Evolutionary conservation across 2,329 filamentous ascomycete species (phyloP), one percentile per base, ranked within the genome.

Genomic region (Ceratocystis variospora): DNA sequence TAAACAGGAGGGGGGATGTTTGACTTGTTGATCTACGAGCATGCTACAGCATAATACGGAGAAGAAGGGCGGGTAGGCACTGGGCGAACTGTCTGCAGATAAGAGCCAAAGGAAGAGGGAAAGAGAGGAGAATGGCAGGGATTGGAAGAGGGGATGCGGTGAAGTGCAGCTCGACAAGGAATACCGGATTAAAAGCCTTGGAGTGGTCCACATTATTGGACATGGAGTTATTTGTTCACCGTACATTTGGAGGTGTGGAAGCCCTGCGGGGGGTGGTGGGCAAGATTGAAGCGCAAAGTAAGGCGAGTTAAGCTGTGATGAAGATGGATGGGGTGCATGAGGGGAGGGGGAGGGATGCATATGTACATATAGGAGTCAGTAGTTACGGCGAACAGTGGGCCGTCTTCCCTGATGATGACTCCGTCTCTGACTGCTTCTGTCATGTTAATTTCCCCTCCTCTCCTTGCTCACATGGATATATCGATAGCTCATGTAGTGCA

Each of bases 71-170:
- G 37, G 31, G 31, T 33, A 7, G 31, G 31, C 31, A 7, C 10
- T 41, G 7, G n/a, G 10, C 5, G 10, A 50, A n/a, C 6, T 33
- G 53, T 31, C 22, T 25, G 12, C 22, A 31, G 53, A 57, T 33
- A 57, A 57, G 61, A 63, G 37, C 15, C 61, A 44, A 31, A 63
- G 41, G n/a, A 19, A 63, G 28, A 48, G 41, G n/a, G n/a, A 46
- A 7, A 46, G 61, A 19, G 37, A 46, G 61, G 17, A 63, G 41
- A 50, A 28, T 25, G 12, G 53, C 37, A 57, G 53, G 53, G 53
- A 28, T 28, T n/a, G 15, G 12, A 57, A 31, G 15, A 57, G 28
- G 15, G 17, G 22, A 57, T 57, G 53, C 22, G 53, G 22, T 31
- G 53, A 41, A 33, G 22, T 57, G 53, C 53, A 57, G 53, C 10